Base-by-base conservation (phyloP, 1,284 basidiomycete species). In the Waitea zeae region DNA sequence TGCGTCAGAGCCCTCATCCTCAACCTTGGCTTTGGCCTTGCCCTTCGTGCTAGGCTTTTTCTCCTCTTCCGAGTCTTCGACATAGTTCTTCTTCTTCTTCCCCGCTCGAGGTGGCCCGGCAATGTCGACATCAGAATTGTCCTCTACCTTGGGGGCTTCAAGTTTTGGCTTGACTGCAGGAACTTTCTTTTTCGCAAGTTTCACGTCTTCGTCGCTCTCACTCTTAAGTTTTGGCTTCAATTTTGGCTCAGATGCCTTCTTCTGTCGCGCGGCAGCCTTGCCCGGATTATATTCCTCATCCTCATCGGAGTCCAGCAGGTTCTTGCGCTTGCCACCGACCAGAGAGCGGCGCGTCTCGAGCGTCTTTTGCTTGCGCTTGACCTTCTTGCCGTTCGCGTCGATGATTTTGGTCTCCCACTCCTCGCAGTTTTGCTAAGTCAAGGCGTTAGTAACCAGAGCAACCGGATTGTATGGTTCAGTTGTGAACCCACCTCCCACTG, bases 271-370 rank as follows among this genome's bases (percentile, higher is more conserved):
- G n/a, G n/a, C n/a, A 7, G 70, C 64, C 49, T 80, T 83, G 38
- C 59, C 62, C 3, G 81, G 82, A 48, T 69, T 72, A 52, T 84
- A 87, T 41, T 87, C 80, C 35, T 80, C 79, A 35, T 75, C 77
- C 3, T 61, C 63, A 39, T 71, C 71, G 3, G 64, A 64, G 30
- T 64, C 62, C 19, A 64, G 67, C 38, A 57, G 62, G 28, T 63
- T 64, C 29, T 60, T 58, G 42, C 59, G 61, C 41, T 61, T 59
- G 12, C 56, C 55, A 15, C 71, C 74, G 27, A 69, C 54, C 17
- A 62, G 39, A 20, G 77, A 80, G 49, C 81, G 76, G 36, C 76
- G 61, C 30, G 78, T 79, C 46, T 73, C 69, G 13, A 84, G 63
- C 11, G 76, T 77, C 0, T 73, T 61, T 41, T 87, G 79, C 59